phyloP scores from a whole-genome alignment of 78 protist species.

The Pelomyxa schiedti region DNA sequence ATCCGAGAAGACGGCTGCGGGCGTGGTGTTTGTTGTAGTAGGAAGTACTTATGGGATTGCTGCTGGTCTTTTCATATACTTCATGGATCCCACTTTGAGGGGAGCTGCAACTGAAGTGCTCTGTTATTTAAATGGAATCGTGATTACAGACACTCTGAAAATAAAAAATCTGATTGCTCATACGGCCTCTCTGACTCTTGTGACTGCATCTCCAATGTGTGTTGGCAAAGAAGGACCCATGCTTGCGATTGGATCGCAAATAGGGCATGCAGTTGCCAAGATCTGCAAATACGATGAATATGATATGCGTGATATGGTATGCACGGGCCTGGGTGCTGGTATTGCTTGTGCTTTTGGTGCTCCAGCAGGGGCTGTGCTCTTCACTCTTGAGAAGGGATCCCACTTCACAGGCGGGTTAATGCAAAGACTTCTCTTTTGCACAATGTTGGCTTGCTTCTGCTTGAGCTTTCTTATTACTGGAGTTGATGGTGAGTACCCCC shows the following conservation, averaged over 20 bases:
- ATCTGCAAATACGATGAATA: background rate
- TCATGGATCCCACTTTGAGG: background rate
- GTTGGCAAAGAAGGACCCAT: background rate
- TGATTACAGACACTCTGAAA: background rate
- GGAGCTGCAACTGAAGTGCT: background rate
- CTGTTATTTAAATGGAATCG: background rate
- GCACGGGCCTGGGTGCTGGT: constrained; percentile 27
- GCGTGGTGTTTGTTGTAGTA: background rate
- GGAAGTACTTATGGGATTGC: background rate
- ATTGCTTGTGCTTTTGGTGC: constrained; percentile 28
- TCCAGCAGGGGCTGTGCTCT: constrained; percentile 38
- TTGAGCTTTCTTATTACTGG: background rate
- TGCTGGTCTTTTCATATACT: background rate
- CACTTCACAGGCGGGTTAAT: background rate
- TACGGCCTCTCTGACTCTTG: background rate
- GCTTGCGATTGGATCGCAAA: background rate
- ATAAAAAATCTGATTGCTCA: too few species aligned
- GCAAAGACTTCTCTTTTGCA: background rate
- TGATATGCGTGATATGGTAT: constrained; percentile 8
- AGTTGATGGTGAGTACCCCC: background rate
- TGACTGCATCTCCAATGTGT: background rate
- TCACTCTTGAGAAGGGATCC: constrained; percentile 21
- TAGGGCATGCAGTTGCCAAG: background rate
- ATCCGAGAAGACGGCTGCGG: background rate
- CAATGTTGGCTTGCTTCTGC: background rate